Evolutionary conservation across 192 early-diverging fungal species (phyloP).

Genomic region (Umbelopsis sp.): DNA sequence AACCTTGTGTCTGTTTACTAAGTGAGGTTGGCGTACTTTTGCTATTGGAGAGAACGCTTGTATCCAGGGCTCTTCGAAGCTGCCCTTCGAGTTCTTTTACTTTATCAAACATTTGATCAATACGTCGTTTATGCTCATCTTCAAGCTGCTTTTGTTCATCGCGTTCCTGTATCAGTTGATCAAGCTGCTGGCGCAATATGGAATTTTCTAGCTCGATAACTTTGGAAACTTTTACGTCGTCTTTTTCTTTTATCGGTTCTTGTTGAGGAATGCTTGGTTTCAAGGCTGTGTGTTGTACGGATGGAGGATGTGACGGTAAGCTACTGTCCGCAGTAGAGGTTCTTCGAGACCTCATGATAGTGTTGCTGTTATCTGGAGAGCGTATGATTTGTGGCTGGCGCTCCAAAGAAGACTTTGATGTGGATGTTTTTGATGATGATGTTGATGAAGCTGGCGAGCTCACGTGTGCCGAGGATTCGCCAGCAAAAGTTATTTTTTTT

Average conservation of each 20-base stretch:
- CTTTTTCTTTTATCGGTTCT: background rate
- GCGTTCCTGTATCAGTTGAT: constrained; percentile 1
- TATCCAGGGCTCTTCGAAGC: constrained; percentile 3
- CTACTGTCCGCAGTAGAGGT: background rate
- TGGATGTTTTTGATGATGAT: background rate
- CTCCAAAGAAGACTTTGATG: constrained; percentile 17
- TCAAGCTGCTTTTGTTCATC: constrained; percentile 12
- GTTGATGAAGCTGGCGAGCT: background rate
- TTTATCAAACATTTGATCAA: constrained; percentile 21
- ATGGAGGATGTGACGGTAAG: background rate
- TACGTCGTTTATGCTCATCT: constrained; percentile 14
- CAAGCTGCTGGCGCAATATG: background rate
- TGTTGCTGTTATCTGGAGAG: background rate
- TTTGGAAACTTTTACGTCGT: background rate
- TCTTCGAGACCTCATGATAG: constrained; percentile 13
- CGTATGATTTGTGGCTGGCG: background rate
- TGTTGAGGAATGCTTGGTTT: background rate
- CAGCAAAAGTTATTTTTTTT: background rate
- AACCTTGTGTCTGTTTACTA: background rate
- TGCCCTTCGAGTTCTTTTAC: constrained; percentile 15
- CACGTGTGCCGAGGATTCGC: constrained; percentile 2
- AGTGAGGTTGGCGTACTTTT: constrained; percentile 2
- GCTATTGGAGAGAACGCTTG: background rate
- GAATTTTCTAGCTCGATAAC: constrained; percentile 5
- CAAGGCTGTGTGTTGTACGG: background rate